Evolutionary conservation across 1,284 basidiomycete species (phyloP).

Genomic region (Apiotrichum gamsii): DNA sequence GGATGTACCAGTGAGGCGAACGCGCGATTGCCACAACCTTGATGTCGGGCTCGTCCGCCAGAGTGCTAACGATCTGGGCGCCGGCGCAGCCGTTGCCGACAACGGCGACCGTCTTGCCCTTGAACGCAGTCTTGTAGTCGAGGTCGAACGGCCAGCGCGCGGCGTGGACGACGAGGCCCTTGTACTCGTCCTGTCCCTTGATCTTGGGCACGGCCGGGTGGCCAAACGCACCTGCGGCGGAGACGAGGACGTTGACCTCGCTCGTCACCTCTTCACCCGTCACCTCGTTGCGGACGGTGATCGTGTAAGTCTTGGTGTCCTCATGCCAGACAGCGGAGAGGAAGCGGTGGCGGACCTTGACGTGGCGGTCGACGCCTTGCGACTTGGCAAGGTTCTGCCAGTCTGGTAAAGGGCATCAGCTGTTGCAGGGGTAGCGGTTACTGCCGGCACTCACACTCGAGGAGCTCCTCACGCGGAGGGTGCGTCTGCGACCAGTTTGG

Average conservation of each 20-base stretch:
- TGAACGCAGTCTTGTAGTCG: neutral
- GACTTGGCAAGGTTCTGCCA: constrained; percentile 4
- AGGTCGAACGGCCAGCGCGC: constrained; percentile 5
- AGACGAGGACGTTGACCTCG: constrained; percentile 18
- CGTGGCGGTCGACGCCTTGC: constrained; percentile 1
- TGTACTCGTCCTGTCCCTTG: constrained; percentile 19
- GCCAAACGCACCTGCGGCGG: constrained; percentile 26
- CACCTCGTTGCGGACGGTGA: neutral
- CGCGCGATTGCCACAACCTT: constrained; percentile 21
- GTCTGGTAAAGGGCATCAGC: neutral
- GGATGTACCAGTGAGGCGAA: constrained; percentile 22
- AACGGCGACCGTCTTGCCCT: constrained; percentile 3
- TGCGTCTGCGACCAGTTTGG: constrained; percentile 6
- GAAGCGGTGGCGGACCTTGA: neutral
- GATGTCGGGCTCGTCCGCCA: constrained; percentile 20
- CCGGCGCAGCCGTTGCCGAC: constrained; percentile 11
- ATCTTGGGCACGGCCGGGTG: constrained; percentile 17
- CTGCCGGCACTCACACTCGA: constrained; percentile 1
- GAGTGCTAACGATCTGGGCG: constrained; percentile 23
- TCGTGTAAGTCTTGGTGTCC: neutral
- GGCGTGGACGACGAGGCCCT: constrained; percentile 20
- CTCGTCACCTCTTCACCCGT: neutral
- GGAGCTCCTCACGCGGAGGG: constrained; percentile 2
- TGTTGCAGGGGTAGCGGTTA: neutral
- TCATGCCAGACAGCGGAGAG: neutral